Base-by-base conservation (phyloP, 176 grass and related monocot genomes). In the Oryza australiensis region DNA sequence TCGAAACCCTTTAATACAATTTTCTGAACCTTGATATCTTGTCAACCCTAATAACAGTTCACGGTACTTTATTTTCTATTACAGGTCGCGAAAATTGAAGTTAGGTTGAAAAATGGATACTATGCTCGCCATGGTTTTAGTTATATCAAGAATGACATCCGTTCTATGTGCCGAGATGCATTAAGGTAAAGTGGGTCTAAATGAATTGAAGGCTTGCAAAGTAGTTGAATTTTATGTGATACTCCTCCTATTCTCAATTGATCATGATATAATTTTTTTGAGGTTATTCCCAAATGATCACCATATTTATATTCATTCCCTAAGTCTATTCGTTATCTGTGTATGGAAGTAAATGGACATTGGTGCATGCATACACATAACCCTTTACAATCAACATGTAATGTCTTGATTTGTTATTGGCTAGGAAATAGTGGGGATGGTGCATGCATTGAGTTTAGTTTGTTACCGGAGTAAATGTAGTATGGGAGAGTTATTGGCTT, bases 51-150 rank as follows among this genome's bases (percentile, higher is more conserved):
- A 24, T 46, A 84, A 35, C 46, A 32, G 33, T 82, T 81, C 14
- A 28, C 35, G 40, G 28, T 28, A 49, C 18, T 82, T 84, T 53
- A 2, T 78, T 77, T 72, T 72, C 10, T 92, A 68, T 71, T 83
- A 81, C 90, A 99, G 96, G 89, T 99, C 87, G 84, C 91, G 32
- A 92, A 93, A 91, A 91, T 99, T 73, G 96, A 99, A 94, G 89
- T 81, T 83, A 95, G 89, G 78, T 84, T 95, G 74, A 95, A 88
- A 94, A 86, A 45, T 85, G 96, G 96, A 73, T 99, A 95, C 89
- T 99, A 99, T 84, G 83, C 77, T 83, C 90, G 93, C 24, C 93
- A 84, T 90, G 96, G 96, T 45, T 89, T 99, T 77, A 90, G 91
- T 90, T 92, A 84, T 72, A 73, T 99, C 64, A 95, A 88, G 80